Evolutionary conservation across 345 rosid species (phyloP), one percentile per base, ranked within the genome.

Genomic region (Syzygium aromaticum): DNA sequence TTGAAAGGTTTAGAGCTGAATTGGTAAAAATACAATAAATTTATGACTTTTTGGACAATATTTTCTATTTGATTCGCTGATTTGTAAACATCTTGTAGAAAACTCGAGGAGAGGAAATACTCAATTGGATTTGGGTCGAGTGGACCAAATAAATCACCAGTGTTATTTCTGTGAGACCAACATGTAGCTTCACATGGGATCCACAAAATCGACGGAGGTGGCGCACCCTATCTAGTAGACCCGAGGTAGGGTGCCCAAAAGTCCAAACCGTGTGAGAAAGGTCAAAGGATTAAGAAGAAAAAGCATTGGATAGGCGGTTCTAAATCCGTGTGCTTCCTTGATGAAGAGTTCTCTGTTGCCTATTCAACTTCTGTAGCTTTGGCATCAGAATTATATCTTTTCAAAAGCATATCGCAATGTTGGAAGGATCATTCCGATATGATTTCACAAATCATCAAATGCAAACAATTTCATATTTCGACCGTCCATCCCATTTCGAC

Each of bases 371-470:
- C 28, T 23, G 23, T 5, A 59, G 64, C 4, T 59, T 59, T 5
- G 64, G 64, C 15, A 11, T 59, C 30, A 5, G 1, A 28, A 59
- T 11, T 27, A 5, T 59, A 25, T 59, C 16, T 59, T 25, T 1
- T 19, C 1, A 6, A 38, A 5, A 38, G 14, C 14, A 0, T 3
- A 0, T 4, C 14, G 0, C 3, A 33, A 73, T 0, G 0, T 30
- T 33, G 17, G 46, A 33, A 0, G 2, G 4, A 13, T 3, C 46
- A 57, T 57, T 25, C 27, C 52, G 52, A 51, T 11, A 43, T 52
- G 5, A 14, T 52, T 52, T 14, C 15, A 4, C 16, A 4, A 13
- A 14, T 17, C 53, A 52, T 52, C 53, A 12, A 12, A 52, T 52
- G 16, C 53, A 52, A 52, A 52, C 16, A 14, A 52, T 52, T 52